phyloP scores from a whole-genome alignment of 208 protist species.

The Kentomonas sorsogonicus region DNA sequence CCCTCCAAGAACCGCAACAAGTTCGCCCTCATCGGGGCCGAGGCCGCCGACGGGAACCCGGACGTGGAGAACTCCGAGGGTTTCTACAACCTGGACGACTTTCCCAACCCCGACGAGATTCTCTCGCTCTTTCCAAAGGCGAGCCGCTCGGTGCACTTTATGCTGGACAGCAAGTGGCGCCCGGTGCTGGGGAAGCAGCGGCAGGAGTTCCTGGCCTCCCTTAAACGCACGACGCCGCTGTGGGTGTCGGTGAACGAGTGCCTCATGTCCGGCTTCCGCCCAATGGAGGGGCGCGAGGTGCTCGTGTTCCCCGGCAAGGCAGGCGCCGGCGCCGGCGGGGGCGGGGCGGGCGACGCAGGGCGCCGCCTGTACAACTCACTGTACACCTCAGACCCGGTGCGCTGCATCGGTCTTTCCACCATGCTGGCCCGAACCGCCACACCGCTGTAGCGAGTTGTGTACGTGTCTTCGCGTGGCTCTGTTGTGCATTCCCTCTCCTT shows the following conservation, averaged over 20 bases:
- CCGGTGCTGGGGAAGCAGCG: constrained; percentile 79
- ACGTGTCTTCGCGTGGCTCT: neutral
- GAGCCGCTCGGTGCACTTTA: constrained; percentile 78
- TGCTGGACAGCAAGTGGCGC: constrained; percentile 85
- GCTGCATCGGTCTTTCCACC: constrained; percentile 74
- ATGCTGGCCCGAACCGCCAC: constrained; percentile 48
- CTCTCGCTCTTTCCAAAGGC: constrained; percentile 78
- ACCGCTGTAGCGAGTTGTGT: neutral
- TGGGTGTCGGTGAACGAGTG: constrained; percentile 89
- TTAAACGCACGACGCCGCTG: constrained; percentile 54
- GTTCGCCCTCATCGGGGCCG: constrained; percentile 64
- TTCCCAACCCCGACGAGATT: constrained; percentile 57
- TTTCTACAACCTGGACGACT: constrained; percentile 88
- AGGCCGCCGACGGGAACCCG: constrained; percentile 31
- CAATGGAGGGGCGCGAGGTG: constrained; percentile 23
- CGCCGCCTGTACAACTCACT: constrained; percentile 81
- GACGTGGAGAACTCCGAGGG: constrained; percentile 50
- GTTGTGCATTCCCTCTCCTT: neutral
- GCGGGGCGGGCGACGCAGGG: constrained; percentile 17
- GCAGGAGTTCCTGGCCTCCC: constrained; percentile 59
- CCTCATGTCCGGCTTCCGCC: constrained; percentile 83
- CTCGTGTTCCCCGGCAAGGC: constrained; percentile 24
- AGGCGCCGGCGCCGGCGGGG: neutral
- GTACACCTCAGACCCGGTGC: constrained; percentile 82
- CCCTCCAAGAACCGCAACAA: constrained; percentile 40